A percentile compares a stretch with the other conserved stretches of the same genome.
Evolutionary conservation across 1,139 yeast species (phyloP).

Genomic region (Blastobotrys niveus): DNA sequence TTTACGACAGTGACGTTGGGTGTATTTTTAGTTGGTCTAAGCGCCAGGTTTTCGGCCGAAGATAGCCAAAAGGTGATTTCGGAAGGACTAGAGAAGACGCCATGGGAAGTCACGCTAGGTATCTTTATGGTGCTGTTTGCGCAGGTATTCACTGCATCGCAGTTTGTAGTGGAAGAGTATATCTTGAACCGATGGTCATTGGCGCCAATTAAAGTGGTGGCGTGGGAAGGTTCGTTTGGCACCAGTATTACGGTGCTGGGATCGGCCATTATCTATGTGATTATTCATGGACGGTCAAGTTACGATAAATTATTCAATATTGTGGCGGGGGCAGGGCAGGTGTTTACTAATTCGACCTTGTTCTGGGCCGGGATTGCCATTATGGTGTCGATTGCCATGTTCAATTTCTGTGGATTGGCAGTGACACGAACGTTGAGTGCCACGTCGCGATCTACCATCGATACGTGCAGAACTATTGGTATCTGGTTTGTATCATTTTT

Average conservation of each 20-base stretch:
- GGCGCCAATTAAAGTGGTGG: constrained; percentile 62
- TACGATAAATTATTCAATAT: constrained; percentile 54
- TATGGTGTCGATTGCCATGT: constrained; percentile 66
- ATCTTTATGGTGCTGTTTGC: constrained; percentile 55
- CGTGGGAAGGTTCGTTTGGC: constrained; percentile 72
- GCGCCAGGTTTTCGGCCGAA: constrained; percentile 41
- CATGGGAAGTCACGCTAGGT: constrained; percentile 42
- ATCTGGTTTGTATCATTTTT: constrained; percentile 71
- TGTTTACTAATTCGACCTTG: constrained; percentile 40
- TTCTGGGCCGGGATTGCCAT: constrained; percentile 53
- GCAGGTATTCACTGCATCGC: constrained; percentile 63
- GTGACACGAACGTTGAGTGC: constrained; percentile 64
- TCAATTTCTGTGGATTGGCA: constrained; percentile 71
- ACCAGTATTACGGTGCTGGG: constrained; percentile 41
- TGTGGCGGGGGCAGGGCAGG: constrained; percentile 46
- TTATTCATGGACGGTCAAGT: constrained; percentile 35
- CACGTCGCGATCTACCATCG: constrained; percentile 74
- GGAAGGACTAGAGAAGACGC: constrained; percentile 25
- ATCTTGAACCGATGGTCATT: constrained; percentile 50
- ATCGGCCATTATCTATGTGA: constrained; percentile 42
- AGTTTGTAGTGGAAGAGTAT: constrained; percentile 75
- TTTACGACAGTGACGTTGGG: constrained; percentile 58
- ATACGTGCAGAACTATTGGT: constrained; percentile 67
- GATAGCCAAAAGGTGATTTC: constrained; percentile 12
- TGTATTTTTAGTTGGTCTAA: constrained; percentile 65